Percentiles rank a stretch among this genome's conserved stretches.
Evolutionary conservation across 352 stramenopile species (phyloP).

Genomic region (Bremia lactucae): DNA sequence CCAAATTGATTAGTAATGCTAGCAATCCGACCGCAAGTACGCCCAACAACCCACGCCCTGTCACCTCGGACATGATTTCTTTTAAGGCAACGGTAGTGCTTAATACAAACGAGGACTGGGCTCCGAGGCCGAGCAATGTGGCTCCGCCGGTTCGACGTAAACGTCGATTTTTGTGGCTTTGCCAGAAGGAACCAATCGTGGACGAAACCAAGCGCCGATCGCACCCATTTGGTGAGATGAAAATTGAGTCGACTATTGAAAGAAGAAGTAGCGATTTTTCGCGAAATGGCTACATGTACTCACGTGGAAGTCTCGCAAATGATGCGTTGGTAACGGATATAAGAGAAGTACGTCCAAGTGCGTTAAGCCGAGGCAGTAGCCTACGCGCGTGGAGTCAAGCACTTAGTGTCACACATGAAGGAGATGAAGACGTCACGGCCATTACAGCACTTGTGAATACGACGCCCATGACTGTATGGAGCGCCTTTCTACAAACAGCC

Average conservation of each 20-base stretch:
- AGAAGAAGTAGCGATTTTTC: slow-evolving; percentile 1
- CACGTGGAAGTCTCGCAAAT: slow-evolving; percentile 17
- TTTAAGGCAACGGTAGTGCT: slow-evolving; percentile 30
- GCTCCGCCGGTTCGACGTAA: background rate
- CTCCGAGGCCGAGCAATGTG: slow-evolving; percentile 1
- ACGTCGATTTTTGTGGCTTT: slow-evolving; percentile 3
- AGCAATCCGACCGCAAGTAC: slow-evolving; percentile 16
- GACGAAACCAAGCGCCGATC: slow-evolving; percentile 1
- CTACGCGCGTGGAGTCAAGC: slow-evolving; percentile 17
- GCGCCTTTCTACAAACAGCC: slow-evolving; percentile 23
- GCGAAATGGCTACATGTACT: slow-evolving; percentile 34
- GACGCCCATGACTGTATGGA: slow-evolving; percentile 15
- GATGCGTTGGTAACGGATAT: background rate
- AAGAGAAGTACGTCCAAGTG: slow-evolving; percentile 4
- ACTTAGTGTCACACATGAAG: slow-evolving; percentile 15
- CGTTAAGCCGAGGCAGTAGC: slow-evolving; percentile 4
- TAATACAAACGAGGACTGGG: slow-evolving; percentile 2
- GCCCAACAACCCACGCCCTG: background rate
- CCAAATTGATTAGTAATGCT: slow-evolving; percentile 10
- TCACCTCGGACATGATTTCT: slow-evolving; percentile 49
- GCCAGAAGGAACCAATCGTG: background rate
- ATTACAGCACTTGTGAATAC: slow-evolving; percentile 13
- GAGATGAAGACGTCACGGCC: slow-evolving; percentile 3
- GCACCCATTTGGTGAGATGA: slow-evolving; percentile 16
- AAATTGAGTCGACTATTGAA: slow-evolving; percentile 20